These are phyloP conservation scores for Ploettnerulaceae sp. DNA, from an alignment of 2,329 filamentous ascomycete species.

Conservation along the genomic window DNA sequence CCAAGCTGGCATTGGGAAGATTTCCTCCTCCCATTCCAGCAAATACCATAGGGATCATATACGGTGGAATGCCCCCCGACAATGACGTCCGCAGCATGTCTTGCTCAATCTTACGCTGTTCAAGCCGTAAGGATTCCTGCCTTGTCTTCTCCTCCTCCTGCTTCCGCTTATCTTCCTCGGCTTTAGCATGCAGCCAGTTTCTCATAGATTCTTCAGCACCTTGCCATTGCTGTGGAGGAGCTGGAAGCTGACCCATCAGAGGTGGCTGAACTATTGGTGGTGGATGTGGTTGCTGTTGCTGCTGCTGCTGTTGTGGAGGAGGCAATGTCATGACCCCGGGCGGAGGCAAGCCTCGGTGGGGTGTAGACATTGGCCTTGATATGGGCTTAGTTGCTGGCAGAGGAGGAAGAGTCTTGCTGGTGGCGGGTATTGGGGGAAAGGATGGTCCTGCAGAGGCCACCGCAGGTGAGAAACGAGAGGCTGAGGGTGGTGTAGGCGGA, in stretches of 20 bases:
- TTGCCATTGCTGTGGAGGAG: slow-evolving; percentile 61
- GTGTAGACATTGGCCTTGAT: slow-evolving; percentile 59
- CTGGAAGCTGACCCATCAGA: slow-evolving; percentile 47
- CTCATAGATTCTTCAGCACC: slow-evolving; percentile 66
- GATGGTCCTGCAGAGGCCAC: slow-evolving; percentile 34
- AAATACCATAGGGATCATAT: slow-evolving; percentile 71
- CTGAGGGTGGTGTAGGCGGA: slow-evolving; percentile 37
- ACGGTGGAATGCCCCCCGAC: slow-evolving; percentile 64
- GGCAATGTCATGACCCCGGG: slow-evolving; percentile 61
- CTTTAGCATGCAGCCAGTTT: slow-evolving; percentile 64
- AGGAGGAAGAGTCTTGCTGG: slow-evolving; percentile 31
- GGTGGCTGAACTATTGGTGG: slow-evolving; percentile 35
- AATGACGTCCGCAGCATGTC: slow-evolving; percentile 67
- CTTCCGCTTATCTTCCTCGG: slow-evolving; percentile 67
- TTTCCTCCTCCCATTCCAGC: slow-evolving; percentile 63
- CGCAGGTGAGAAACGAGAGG: slow-evolving; percentile 39
- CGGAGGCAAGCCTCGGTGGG: slow-evolving; percentile 64
- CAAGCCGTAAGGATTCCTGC: slow-evolving; percentile 60
- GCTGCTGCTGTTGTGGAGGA: slow-evolving; percentile 29
- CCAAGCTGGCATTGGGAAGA: slow-evolving; percentile 55
- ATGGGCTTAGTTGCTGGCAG: slow-evolving; percentile 38
- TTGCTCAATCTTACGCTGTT: slow-evolving; percentile 68
- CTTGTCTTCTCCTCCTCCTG: slow-evolving; percentile 68
- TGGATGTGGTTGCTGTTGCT: slow-evolving; percentile 20
- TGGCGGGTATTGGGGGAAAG: slow-evolving; percentile 29